A percentile compares a stretch with the other conserved stretches of the same genome.
Evolutionary conservation across 768 basidiomycete species (phyloP).

Genomic region (Collybia nuda): DNA sequence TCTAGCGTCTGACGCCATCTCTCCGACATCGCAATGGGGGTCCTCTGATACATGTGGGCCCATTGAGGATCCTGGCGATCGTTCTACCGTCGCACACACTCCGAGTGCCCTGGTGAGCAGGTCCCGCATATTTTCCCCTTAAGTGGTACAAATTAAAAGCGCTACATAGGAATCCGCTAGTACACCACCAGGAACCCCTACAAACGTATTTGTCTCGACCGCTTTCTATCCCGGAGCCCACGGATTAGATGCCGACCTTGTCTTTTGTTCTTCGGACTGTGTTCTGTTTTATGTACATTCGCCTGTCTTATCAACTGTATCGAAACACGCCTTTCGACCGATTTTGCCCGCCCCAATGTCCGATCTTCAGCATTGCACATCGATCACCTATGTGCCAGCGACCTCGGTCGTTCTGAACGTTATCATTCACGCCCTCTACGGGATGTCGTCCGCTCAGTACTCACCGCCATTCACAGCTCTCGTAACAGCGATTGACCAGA

Average conservation of each 20-base stretch:
- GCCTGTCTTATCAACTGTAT: constrained; percentile 9
- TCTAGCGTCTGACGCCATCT: too few species aligned
- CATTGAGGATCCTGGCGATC: too few species aligned
- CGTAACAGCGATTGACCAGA: constrained; percentile 16
- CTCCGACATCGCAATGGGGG: too few species aligned
- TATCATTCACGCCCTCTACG: constrained; percentile 21
- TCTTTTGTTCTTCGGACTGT: constrained; percentile 23
- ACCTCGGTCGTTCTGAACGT: constrained; percentile 20
- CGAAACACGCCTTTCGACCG: constrained; percentile 14
- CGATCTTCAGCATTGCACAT: not conserved
- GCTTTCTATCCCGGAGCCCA: constrained; percentile 25
- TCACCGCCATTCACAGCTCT: constrained; percentile 17
- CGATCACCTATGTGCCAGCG: constrained; percentile 4
- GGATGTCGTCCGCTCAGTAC: constrained; percentile 14
- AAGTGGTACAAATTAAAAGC: not conserved
- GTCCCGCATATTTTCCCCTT: not conserved
- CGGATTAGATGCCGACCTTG: constrained; percentile 16
- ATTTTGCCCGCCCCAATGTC: constrained; percentile 13
- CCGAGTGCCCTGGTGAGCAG: not conserved
- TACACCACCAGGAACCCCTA: not conserved
- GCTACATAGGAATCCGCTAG: not conserved
- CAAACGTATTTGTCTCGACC: constrained; percentile 21
- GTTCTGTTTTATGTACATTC: constrained; percentile 28
- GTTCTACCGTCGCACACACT: not conserved
- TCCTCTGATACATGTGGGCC: too few species aligned